These are phyloP conservation scores for Xylaria telfairii DNA, from an alignment of 495 filamentous ascomycete genomes.

Conservation along the genomic window DNA sequence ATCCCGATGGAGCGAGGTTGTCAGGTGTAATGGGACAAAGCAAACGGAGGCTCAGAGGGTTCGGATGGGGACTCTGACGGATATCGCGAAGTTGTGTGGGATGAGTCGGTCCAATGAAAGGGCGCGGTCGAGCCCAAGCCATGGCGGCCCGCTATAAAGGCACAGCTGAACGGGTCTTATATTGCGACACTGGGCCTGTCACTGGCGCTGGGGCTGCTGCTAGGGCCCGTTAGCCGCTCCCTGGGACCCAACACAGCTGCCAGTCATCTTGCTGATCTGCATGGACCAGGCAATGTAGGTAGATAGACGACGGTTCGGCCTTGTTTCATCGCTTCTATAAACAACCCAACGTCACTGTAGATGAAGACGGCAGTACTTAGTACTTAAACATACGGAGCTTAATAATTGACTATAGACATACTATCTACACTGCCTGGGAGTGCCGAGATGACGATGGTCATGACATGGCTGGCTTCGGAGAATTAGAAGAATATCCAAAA, in stretches of 20 bases:
- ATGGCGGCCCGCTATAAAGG: conserved; percentile 26
- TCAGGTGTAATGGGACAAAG: conserved; percentile 38
- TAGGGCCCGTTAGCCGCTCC: conserved; percentile 12
- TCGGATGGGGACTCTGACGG: conserved; percentile 22
- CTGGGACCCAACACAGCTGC: conserved; percentile 24
- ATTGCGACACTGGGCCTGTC: conserved; percentile 12
- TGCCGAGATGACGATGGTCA: not conserved
- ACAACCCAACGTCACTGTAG: not conserved
- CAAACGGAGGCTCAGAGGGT: conserved; percentile 23
- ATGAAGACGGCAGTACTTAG: too few species aligned
- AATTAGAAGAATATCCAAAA: not conserved
- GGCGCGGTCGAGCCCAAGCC: conserved; percentile 30
- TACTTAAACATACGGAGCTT: not conserved
- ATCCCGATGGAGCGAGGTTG: conserved; percentile 36
- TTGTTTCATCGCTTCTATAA: conserved; percentile 9
- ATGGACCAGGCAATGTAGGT: not conserved
- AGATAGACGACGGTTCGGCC: conserved; percentile 12
- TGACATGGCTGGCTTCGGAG: not conserved
- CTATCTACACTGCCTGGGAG: not conserved
- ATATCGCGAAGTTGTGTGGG: conserved; percentile 32
- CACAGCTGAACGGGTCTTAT: conserved; percentile 40
- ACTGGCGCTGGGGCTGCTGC: conserved; percentile 20
- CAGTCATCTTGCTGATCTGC: conserved; percentile 28
- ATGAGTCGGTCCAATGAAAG: conserved; percentile 30
- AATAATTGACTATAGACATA: not conserved